Percentiles rank a stretch among this genome's conserved stretches.
These are phyloP conservation scores for Fusarium sambucinum DNA, from an alignment of 2,329 filamentous ascomycete genomes.

Conservation along the genomic window DNA sequence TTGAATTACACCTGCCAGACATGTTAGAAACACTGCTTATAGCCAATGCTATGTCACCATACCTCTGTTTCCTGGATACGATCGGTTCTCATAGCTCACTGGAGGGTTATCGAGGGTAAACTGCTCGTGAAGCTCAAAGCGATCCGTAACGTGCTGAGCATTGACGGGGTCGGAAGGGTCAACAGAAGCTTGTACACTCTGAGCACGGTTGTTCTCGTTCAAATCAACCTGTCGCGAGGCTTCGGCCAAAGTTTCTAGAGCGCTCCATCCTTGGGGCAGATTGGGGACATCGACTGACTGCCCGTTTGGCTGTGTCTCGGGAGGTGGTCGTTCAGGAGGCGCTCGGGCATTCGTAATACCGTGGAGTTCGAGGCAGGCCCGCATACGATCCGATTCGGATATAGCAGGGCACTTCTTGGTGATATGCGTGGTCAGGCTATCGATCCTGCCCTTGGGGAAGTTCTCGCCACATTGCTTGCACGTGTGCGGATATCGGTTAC, in stretches of 20 bases:
- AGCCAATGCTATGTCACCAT: background rate
- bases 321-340: constrained; percentile 50
- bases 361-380: constrained; percentile 78
- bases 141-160: constrained; percentile 49
- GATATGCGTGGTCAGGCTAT: constrained; percentile 83
- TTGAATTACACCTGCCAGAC: constrained; percentile 35
- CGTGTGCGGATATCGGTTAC: constrained; percentile 91
- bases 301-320: constrained; percentile 48
- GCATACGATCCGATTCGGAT: constrained; percentile 78
- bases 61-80: constrained; percentile 48
- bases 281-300: constrained; percentile 49
- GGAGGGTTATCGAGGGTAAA: constrained; percentile 70
- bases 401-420: constrained; percentile 89
- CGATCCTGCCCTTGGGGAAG: constrained; percentile 90
- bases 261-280: constrained; percentile 75
- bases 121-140: constrained; percentile 69
- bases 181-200: constrained; percentile 53
- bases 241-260: constrained; percentile 87
- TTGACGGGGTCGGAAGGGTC: constrained; percentile 46
- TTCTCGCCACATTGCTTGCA: constrained; percentile 90
- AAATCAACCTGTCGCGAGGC: constrained; percentile 84
- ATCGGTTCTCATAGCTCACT: constrained; percentile 59
- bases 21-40: constrained; percentile 21
- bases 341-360: constrained; percentile 69
- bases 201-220: constrained; percentile 69